Conservation (phyloP, 2,329 filamentous ascomycete species). For the Emergomyces orientalis region DNA sequence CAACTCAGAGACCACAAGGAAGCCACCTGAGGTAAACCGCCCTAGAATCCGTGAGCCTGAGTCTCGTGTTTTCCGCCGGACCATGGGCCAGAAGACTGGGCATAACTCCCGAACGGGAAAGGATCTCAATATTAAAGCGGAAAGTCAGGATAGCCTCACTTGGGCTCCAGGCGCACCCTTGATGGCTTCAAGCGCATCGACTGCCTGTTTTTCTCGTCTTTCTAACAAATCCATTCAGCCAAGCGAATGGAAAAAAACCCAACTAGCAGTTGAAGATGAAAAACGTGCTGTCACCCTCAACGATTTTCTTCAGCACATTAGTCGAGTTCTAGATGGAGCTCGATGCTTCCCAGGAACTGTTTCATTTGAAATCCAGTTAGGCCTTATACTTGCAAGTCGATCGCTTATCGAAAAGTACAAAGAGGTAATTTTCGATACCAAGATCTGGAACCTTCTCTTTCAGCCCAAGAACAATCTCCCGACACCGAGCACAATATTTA, state of each 20-base stretch:
- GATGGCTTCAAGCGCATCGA: slow-evolving; percentile 2
- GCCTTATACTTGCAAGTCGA: slow-evolving; percentile 23
- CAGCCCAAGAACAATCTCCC: slow-evolving; percentile 22
- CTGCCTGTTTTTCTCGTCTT: neutral
- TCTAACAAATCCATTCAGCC: neutral
- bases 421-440: slow-evolving; percentile 15
- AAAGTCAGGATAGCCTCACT: slow-evolving; percentile 23
- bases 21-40: neutral
- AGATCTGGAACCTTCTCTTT: slow-evolving; percentile 28
- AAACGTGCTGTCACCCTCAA: slow-evolving; percentile 14
- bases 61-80: slow-evolving; percentile 21
- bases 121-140: slow-evolving; percentile 11
- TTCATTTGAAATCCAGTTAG: slow-evolving; percentile 30
- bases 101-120: slow-evolving; percentile 18
- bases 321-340: slow-evolving; percentile 26
- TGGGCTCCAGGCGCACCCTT: slow-evolving; percentile 22
- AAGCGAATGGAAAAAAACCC: slow-evolving; percentile 13
- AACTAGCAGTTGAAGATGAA: slow-evolving; percentile 10
- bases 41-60: slow-evolving; percentile 16
- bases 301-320: slow-evolving; percentile 23
- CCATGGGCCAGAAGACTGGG: slow-evolving; percentile 25
- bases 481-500: slow-evolving; percentile 27
- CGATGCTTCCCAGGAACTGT: slow-evolving; percentile 29
- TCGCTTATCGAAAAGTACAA: slow-evolving; percentile 21
- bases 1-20: neutral